Percentiles rank a stretch among this genome's conserved stretches.
Conservation (phyloP, 192 early-diverging fungal genomes). For the Coemansia reversa region DNA sequence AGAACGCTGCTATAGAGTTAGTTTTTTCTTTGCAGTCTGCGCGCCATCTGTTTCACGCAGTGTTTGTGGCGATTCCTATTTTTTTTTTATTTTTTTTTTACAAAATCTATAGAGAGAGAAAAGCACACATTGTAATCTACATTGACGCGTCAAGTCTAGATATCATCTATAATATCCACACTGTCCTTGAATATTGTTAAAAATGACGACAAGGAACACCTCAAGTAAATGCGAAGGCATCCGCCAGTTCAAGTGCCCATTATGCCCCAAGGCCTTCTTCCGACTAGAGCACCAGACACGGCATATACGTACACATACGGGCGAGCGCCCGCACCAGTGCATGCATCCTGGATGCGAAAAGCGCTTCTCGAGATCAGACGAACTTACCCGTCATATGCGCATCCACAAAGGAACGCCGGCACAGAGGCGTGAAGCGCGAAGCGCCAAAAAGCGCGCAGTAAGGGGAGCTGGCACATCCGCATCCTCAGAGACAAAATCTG, state of each 20-base stretch:
- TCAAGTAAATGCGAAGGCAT: conserved; percentile 40
- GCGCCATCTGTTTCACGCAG: neutral
- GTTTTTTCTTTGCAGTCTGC: neutral
- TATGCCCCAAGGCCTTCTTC: conserved; percentile 72
- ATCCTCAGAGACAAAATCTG: neutral
- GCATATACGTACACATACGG: conserved; percentile 83
- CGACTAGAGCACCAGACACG: conserved; percentile 78
- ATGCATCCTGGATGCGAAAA: conserved; percentile 74
- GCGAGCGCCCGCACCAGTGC: conserved; percentile 80
- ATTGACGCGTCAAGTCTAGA: neutral
- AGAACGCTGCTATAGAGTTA: neutral
- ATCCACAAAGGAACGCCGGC: conserved; percentile 43
- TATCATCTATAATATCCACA: neutral
- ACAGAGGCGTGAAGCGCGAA: conserved; percentile 39
- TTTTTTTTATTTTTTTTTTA: neutral
- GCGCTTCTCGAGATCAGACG: conserved; percentile 75
- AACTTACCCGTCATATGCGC: conserved; percentile 72
- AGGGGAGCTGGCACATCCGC: conserved; percentile 13
- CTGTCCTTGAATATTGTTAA: neutral
- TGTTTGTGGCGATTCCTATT: conserved; percentile 8
- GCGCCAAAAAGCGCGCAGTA: conserved; percentile 38
- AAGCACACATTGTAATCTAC: neutral
- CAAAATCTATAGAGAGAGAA: too few species aligned
- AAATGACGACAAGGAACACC: conserved; percentile 43
- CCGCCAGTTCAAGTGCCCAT: conserved; percentile 72